These are phyloP conservation scores for Cicer bijugum DNA, from an alignment of 306 rosid species.

Conservation along the genomic window DNA sequence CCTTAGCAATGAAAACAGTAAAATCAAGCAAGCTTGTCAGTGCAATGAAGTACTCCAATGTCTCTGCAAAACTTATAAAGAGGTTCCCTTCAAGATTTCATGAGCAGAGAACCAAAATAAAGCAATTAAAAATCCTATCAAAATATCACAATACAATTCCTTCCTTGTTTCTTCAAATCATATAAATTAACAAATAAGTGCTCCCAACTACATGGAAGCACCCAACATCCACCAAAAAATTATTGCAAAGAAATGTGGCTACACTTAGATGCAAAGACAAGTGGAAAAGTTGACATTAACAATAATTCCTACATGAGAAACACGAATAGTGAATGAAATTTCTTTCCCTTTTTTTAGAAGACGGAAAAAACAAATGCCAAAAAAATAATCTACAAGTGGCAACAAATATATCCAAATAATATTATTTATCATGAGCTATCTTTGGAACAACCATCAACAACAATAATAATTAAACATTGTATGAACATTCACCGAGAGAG, in stretches of 20 bases:
- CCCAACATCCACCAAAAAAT: constrained; percentile 22
- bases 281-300: constrained; percentile 1
- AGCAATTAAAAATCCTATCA: constrained; percentile 1
- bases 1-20: constrained; percentile 13
- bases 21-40: constrained; percentile 26
- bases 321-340: constrained; percentile 2
- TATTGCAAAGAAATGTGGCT: constrained; percentile 26
- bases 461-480: constrained; percentile 18
- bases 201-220: constrained; percentile 33
- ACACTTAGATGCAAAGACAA: constrained; percentile 4
- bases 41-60: constrained; percentile 23
- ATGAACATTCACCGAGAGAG: constrained; percentile 30
- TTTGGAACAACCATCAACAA: constrained; percentile 14
- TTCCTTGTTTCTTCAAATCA: constrained; percentile 25
- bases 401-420: background rate
- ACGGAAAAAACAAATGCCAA: constrained; percentile 18
- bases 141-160: constrained; percentile 7
- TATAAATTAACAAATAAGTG: constrained; percentile 35
- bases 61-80: constrained; percentile 27
- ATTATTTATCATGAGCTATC: constrained; percentile 33
- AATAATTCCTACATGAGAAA: constrained; percentile 16
- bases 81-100: background rate
- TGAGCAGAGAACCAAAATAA: no score
- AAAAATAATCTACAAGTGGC: constrained; percentile 1
- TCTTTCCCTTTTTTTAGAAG: constrained; percentile 11